Conservation (phyloP, 139 green algal species). For the Pseudopediastrum boryanum region DNA sequence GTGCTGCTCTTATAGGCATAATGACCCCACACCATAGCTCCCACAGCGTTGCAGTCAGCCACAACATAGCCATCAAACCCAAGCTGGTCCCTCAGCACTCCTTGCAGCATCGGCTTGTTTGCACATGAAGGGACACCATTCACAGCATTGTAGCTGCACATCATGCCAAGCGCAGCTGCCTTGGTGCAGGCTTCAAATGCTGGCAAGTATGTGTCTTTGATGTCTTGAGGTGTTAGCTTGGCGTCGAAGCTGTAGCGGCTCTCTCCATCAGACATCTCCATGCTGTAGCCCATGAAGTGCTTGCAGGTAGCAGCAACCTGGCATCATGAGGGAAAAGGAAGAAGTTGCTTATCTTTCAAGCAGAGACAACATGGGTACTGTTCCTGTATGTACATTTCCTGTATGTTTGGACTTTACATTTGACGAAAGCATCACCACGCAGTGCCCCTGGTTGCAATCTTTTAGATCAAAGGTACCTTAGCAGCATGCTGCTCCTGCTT, state of each 20-base stretch:
- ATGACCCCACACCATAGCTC: slow-evolving; percentile 25
- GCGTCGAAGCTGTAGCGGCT: slow-evolving; percentile 33
- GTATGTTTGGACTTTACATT: not conserved
- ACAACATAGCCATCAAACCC: slow-evolving; percentile 27
- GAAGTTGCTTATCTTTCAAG: not conserved
- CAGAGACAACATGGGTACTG: not conserved
- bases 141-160: slow-evolving; percentile 39
- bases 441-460: not conserved
- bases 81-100: slow-evolving; percentile 4
- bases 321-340: not conserved
- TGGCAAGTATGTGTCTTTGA: slow-evolving; percentile 32
- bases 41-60: slow-evolving; percentile 18
- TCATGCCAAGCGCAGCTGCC: slow-evolving; percentile 18
- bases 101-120: not conserved
- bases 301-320: slow-evolving; percentile 39
- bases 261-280: slow-evolving; percentile 28
- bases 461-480: not conserved
- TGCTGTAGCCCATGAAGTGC: slow-evolving; percentile 36
- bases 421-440: not conserved
- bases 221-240: slow-evolving; percentile 22
- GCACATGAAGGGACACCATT: slow-evolving; percentile 23
- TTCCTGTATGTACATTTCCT: too few relatives aligned
- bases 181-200: slow-evolving; percentile 30
- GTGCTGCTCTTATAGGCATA: not conserved
- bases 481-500: not conserved